These are phyloP conservation scores for Gaultheria prostrata DNA, from an alignment of 148 eudicot species.

Conservation along the genomic window DNA sequence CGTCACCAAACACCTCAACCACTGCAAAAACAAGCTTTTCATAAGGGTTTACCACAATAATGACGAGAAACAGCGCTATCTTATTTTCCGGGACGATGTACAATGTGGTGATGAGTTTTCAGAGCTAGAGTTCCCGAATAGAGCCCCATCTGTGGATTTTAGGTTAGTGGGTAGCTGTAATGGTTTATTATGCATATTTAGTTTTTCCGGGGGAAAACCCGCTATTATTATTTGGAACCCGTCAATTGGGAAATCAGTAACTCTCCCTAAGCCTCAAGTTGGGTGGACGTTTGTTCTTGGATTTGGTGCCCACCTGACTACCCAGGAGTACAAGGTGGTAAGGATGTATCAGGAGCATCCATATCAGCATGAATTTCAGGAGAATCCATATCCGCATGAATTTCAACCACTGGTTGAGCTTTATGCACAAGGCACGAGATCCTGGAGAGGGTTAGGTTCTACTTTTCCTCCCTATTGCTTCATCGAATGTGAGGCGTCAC, in stretches of 20 bases:
- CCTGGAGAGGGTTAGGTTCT: conserved; percentile 15
- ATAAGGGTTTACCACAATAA: conserved; percentile 14
- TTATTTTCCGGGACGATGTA: conserved; percentile 6
- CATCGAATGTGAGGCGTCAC: background rate
- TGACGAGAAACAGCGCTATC: conserved; percentile 22
- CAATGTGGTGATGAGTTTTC: background rate
- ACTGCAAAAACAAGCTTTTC: background rate
- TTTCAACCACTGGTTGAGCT: background rate
- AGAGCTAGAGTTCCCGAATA: conserved; percentile 23
- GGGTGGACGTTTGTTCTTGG: conserved; percentile 25
- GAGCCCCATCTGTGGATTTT: conserved; percentile 23
- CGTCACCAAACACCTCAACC: conserved; percentile 1
- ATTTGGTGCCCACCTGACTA: conserved; percentile 19
- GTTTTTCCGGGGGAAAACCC: conserved; percentile 2
- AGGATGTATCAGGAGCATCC: background rate
- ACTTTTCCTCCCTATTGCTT: background rate
- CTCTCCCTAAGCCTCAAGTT: background rate
- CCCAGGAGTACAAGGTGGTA: conserved; percentile 7
- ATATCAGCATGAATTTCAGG: background rate
- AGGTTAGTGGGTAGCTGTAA: conserved; percentile 31
- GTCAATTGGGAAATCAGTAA: conserved; percentile 15
- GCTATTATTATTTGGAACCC: conserved; percentile 30
- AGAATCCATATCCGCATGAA: background rate
- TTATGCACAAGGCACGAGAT: conserved; percentile 10
- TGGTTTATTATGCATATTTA: conserved; percentile 33